Base-by-base conservation (phyloP, 1,284 basidiomycete genomes). In the Lentinus polychrous region DNA sequence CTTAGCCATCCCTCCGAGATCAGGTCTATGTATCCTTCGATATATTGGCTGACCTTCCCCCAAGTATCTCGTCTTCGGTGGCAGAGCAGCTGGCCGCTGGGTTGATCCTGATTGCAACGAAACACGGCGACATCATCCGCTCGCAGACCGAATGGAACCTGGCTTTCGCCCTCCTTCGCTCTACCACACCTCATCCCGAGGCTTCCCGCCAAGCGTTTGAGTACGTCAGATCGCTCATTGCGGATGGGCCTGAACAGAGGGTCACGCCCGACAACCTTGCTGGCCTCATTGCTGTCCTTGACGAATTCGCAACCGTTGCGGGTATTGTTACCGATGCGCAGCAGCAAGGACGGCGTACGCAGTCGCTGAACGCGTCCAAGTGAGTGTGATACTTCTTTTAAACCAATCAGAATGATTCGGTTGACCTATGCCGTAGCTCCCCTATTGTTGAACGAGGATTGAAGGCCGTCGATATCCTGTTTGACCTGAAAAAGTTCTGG, bases 71-170 rank as follows among this genome's bases (percentile, higher is more conserved):
- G n/a, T 87, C 78, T 53, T 83, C 89, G 0, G 86, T 95, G 2
- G 90, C 91, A 5, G 91, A 97, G 62, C 94, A 97, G 65, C 79
- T 97, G 32, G 82, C 94, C 48, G 81, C 85, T 3, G 96, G 96
- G 0, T 75, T 98, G 11, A 77, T 81, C 31, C 66, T 83, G 50
- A 82, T 99, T 37, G 70, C 96, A 24, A 79, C 86, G 59, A 82
- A 87, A 43, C 81, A 92, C 58, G 69, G 74, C 34, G 73, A 80
- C 4, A 81, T 92, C 24, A 81, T 92, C 54, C 88, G 81, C 51
- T 94, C 92, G 2, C 86, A 89, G 57, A 97, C 95, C 0, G 94
- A 99, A 66, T 99, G 96, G 96, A 91, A 90, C 48, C 72, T 98
- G 32, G 79, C 95, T 14, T 91, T 96, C 58, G 86, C 91, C 1